Evolutionary conservation across 1,284 basidiomycete genomes (phyloP), one percentile per base, ranked within the genome.

Genomic region (Ganoderma lingzhi): DNA sequence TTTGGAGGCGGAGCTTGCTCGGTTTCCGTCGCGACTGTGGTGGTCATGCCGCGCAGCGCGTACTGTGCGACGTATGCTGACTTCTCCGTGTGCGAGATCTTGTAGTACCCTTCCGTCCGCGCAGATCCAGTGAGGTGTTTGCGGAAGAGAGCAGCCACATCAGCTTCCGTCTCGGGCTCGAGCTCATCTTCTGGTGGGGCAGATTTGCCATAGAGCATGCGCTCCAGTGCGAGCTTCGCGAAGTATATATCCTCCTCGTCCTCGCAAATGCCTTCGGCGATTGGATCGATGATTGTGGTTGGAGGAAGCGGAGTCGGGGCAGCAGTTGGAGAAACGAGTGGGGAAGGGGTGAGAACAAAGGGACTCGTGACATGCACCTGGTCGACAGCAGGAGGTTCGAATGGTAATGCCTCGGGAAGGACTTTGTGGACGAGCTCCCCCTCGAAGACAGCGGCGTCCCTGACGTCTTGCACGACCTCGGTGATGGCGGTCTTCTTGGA

Each of bases 171-270:
- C 48, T 65, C 77, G 70, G 67, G 78, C 78, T 41, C 83, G 77
- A 65, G 80, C 51, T 66, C 64, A 0, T 41, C 41, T n/a, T 41
- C 37, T 76, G 62, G 78, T 71, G 37, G 78, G 39, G 78, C 65
- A 23, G 79, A 79, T 53, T 75, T 72, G 67, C 74, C 76, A 39
- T 74, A 74, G 45, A 78, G 68, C 41, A 72, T 72, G 28, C 82
- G 81, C 65, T 84, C 81, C 12, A 89, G 78, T 0, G 88, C 92
- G 62, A 96, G 85, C 71, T 90, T 91, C 63, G 94, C 86, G 81
- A 91, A 97, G 82, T 93, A 98, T 39, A 95, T 80, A 77, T 99
- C 97, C 79, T 99, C 97, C 73, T 96, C 96, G 79, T 98, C 96
- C 51, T 91, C 88, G 67, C 93, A 93, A 8, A 97, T 76, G 9